These are phyloP conservation scores for Rasamsonia emersonii DNA, from an alignment of 2,329 filamentous ascomycete genomes.

Conservation along the genomic window DNA sequence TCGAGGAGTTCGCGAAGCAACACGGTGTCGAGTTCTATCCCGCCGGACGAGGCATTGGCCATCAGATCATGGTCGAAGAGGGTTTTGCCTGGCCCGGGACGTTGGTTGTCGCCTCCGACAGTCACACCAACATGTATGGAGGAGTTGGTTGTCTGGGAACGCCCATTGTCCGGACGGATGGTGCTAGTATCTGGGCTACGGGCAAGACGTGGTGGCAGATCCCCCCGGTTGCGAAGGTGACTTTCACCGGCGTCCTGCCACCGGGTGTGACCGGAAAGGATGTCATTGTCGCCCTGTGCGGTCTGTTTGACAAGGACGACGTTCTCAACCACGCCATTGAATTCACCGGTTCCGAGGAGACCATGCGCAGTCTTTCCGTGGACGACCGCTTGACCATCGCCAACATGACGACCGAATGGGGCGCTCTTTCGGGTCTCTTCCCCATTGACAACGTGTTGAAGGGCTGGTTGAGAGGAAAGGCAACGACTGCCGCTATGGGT, in stretches of 20 bases:
- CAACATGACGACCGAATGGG: constrained; percentile 82
- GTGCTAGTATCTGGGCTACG: constrained; percentile 77
- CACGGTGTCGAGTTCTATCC: constrained; percentile 73
- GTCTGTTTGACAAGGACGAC: constrained; percentile 75
- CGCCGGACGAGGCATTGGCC: constrained; percentile 73
- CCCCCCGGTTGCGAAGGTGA: constrained; percentile 74
- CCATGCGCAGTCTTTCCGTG: constrained; percentile 61
- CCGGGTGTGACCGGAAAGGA: constrained; percentile 85
- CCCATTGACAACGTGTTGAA: constrained; percentile 67
- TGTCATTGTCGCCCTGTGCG: constrained; percentile 81
- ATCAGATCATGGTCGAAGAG: constrained; percentile 70
- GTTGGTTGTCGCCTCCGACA: constrained; percentile 62
- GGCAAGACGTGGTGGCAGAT: constrained; percentile 81
- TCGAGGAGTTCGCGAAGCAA: constrained; percentile 69
- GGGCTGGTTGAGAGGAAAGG: constrained; percentile 68
- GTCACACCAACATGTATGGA: constrained; percentile 76
- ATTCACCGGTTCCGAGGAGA: constrained; percentile 72
- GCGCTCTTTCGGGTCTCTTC: constrained; percentile 65
- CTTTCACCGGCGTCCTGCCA: constrained; percentile 65
- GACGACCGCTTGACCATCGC: constrained; percentile 60
- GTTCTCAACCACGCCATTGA: constrained; percentile 89
- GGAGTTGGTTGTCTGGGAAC: constrained; percentile 70
- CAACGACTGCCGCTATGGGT: constrained; percentile 60
- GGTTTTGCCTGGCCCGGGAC: constrained; percentile 80
- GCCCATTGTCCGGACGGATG: constrained; percentile 78